A percentile compares a stretch with the other conserved stretches of the same genome.
phyloP scores from a whole-genome alignment of 257 asterid species.

The Hygrophila difformis region DNA sequence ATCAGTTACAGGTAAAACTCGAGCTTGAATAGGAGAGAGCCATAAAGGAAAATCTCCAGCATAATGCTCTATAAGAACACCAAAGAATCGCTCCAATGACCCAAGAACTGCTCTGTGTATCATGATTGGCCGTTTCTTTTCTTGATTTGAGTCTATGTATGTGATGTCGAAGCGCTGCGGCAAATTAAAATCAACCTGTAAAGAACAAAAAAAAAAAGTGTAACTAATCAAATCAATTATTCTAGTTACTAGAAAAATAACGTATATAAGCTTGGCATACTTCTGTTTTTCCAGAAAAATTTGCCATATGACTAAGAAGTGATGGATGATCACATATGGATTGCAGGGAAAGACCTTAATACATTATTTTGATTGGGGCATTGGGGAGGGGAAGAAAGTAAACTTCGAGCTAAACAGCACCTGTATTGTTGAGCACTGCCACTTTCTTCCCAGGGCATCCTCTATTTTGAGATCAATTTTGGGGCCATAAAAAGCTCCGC shows the following conservation, averaged over 20 bases:
- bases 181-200: slow-evolving; percentile 94
- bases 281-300: not conserved
- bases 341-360: too few species aligned
- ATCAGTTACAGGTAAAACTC: slow-evolving; percentile 93
- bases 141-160: slow-evolving; percentile 90
- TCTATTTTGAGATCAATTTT: slow-evolving; percentile 95
- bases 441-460: slow-evolving; percentile 97
- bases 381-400: slow-evolving; percentile 5
- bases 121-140: slow-evolving; percentile 89
- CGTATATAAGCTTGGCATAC: too few species aligned
- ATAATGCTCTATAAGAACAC: slow-evolving; percentile 87
- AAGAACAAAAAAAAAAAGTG: too few species aligned
- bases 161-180: slow-evolving; percentile 86
- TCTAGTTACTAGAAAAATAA: too few species aligned
- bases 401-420: slow-evolving; percentile 21
- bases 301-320: not conserved
- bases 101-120: slow-evolving; percentile 96
- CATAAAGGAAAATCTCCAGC: slow-evolving; percentile 99
- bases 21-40: slow-evolving; percentile 97
- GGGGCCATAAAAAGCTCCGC: slow-evolving; percentile 98
- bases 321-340: not conserved
- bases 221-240: too few species aligned
- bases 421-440: slow-evolving; percentile 99
- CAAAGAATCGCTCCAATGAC: slow-evolving; percentile 96
- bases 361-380: not conserved